Evolutionary conservation across 208 protist genomes (phyloP), one percentile per base, ranked within the genome.

Genomic region (Leishmania amazonensis): DNA sequence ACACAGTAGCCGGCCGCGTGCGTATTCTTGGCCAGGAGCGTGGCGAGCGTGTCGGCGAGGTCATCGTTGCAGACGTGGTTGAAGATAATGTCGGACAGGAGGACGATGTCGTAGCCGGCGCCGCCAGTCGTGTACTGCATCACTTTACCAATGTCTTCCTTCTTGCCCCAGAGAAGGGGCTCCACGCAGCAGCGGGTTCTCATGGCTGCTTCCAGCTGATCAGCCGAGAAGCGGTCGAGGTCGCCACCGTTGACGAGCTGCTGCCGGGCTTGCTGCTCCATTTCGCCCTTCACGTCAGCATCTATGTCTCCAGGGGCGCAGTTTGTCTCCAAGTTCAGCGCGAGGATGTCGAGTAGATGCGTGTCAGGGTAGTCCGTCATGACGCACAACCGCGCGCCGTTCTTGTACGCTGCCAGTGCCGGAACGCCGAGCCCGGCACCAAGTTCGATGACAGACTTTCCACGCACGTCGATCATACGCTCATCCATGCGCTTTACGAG

Each of bases 51-150:
- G 65, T 93, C 88, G 17, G 86, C 89, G 60, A 98, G 87, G 84
- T 95, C 91, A 70, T 94, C 91, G 85, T 98, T 96, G 84, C 95
- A 98, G 45, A 98, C 85, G 81, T 98, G 95, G 74, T 98, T 98
- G 87, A 98, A 98, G 24, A 98, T 80, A 84, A 98, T 97, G 79
- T 98, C 95, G n/a, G 95, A 98, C 38, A 98, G 85, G 47, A 98
- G 85, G 38, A 98, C 80, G 47, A 96, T 78, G 78, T 98, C 95
- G 81, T 92, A 98, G 75, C 94, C 91, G 28, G 79, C 47, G 7
- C 83, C 70, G 31, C 88, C 91, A 28, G 83, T 64, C 1, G 91
- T 97, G 86, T 94, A 84, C 78, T 72, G 65, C 75, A 96, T 70
- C 15, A 90, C 92, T 38, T 89, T 83, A 1, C 85, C 76, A 31